Evolutionary conservation across 441 rosid genomes (phyloP).

Genomic region (Eutrema salsugineum): DNA sequence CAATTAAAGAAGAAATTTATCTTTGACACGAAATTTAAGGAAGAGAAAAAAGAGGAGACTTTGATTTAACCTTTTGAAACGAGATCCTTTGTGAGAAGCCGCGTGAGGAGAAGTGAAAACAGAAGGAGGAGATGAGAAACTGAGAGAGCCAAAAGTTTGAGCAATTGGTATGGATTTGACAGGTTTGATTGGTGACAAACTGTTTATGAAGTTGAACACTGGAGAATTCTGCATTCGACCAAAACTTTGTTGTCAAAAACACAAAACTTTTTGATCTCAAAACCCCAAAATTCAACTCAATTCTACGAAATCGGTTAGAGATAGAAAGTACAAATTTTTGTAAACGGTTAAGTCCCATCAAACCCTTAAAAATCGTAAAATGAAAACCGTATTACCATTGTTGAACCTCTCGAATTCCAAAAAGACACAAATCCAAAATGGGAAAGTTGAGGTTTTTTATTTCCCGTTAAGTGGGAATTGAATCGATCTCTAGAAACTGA

Average conservation of each 20-base stretch:
- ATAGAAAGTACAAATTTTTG: not conserved
- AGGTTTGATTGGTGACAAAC: slow-evolving; percentile 83
- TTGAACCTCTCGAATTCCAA: not conserved
- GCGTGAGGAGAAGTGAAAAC: slow-evolving; percentile 88
- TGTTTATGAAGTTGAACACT: slow-evolving; percentile 71
- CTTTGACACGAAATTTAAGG: not conserved
- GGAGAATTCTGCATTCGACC: slow-evolving; percentile 83
- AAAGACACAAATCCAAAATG: not conserved
- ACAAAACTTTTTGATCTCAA: not conserved
- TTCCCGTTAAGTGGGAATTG: not conserved
- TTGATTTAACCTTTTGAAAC: slow-evolving; percentile 23
- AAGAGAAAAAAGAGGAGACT: not conserved
- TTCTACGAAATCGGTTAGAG: not conserved
- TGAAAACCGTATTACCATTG: not conserved
- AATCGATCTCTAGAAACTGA: not conserved
- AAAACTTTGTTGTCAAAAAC: not conserved
- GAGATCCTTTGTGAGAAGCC: slow-evolving; percentile 70
- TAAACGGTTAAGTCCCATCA: not conserved
- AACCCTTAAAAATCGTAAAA: not conserved
- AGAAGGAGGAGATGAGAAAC: slow-evolving; percentile 58
- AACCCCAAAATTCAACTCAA: not conserved
- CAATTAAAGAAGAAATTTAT: not conserved
- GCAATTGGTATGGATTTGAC: slow-evolving; percentile 50
- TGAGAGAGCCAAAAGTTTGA: slow-evolving; percentile 67
- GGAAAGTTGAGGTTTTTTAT: not conserved